A percentile compares a stretch with the other conserved stretches of the same genome.
These are phyloP conservation scores for Trichomonas gallinae DNA, from an alignment of 208 protist genomes.

Conservation along the genomic window DNA sequence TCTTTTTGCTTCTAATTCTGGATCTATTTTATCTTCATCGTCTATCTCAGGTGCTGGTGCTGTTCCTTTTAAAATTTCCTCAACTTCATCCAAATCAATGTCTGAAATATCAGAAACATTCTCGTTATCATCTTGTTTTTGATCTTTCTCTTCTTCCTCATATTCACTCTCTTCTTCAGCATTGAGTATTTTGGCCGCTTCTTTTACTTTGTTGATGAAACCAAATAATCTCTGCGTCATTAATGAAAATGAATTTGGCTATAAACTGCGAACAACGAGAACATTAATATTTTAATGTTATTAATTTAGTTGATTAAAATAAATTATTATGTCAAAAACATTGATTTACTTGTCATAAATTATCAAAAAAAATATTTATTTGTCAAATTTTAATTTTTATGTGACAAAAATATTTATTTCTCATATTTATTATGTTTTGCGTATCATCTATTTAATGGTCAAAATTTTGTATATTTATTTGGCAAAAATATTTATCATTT, in stretches of 20 bases:
- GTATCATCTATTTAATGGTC: no score
- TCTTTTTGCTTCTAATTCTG: background rate
- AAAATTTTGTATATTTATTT: no score
- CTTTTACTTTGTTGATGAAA: background rate
- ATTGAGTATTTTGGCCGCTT: background rate
- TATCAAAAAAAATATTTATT: no score
- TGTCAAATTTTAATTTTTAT: background rate
- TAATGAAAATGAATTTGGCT: background rate
- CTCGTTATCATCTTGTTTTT: background rate
- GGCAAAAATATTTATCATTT: no score
- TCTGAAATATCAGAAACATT: background rate
- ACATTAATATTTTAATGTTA: background rate
- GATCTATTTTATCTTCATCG: background rate
- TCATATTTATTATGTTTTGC: no score
- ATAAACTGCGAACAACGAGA: no score
- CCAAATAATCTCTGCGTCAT: background rate
- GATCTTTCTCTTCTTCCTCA: background rate
- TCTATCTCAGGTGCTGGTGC: background rate
- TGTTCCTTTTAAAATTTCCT: background rate
- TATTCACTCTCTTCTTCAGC: background rate
- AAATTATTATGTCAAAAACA: background rate
- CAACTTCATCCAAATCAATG: background rate
- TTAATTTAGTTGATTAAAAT: background rate
- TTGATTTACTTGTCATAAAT: no score
- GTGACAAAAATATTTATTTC: background rate